phyloP scores from a whole-genome alignment of 495 filamentous ascomycete species.

The Pseudomonodictys pantanalensis region DNA sequence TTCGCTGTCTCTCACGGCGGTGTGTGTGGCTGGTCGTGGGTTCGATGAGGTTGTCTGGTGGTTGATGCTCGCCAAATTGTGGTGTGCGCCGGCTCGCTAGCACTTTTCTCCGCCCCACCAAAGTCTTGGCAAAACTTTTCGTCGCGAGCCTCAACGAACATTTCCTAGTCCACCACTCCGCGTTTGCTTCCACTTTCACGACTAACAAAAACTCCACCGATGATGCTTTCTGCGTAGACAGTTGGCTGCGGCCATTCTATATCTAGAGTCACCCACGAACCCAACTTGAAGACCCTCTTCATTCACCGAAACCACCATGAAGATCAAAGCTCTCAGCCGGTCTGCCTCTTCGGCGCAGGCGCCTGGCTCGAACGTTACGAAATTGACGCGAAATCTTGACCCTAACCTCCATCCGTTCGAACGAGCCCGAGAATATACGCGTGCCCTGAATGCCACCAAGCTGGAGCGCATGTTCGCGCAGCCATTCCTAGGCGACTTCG shows the following conservation, averaged over 20 bases:
- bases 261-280: slow-evolving; percentile 1
- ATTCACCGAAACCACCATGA: slow-evolving; percentile 50
- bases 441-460: slow-evolving; percentile 87
- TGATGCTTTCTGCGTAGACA: no score
- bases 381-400: slow-evolving; percentile 82
- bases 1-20: slow-evolving; percentile 21
- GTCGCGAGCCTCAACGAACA: background rate
- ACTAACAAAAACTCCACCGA: no score
- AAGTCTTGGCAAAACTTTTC: slow-evolving; percentile 1
- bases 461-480: slow-evolving; percentile 94
- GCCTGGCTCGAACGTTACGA: slow-evolving; percentile 68
- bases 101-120: background rate
- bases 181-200: no score
- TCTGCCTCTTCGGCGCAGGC: slow-evolving; percentile 72
- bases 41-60: background rate
- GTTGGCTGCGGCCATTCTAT: no score
- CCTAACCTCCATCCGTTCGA: slow-evolving; percentile 94
- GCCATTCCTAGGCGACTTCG: slow-evolving; percentile 85
- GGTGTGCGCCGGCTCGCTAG: slow-evolving; percentile 14
- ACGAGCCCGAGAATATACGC: slow-evolving; percentile 85
- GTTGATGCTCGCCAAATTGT: slow-evolving; percentile 6
- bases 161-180: background rate
- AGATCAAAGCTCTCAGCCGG: slow-evolving; percentile 90
- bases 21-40: slow-evolving; percentile 3
- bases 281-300: slow-evolving; percentile 33